Evolutionary conservation across 192 early-diverging fungal genomes (phyloP).

Genomic region (Funneliformis mosseae): DNA sequence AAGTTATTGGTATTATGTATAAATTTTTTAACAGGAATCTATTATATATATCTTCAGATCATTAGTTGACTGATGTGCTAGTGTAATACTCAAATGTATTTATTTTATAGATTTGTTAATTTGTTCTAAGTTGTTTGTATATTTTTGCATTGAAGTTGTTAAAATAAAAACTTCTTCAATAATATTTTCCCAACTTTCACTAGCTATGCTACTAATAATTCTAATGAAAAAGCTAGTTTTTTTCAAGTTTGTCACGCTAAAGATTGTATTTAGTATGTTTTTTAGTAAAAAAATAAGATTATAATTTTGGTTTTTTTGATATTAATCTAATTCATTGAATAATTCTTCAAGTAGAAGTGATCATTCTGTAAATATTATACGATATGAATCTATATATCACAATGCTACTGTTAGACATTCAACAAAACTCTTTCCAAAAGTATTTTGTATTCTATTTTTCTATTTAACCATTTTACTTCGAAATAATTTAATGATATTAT

Average conservation of each 20-base stretch:
- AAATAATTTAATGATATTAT: background rate
- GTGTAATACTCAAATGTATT: background rate
- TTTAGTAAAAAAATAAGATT: background rate
- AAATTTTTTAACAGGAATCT: background rate
- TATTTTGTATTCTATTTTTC: background rate
- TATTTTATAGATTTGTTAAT: background rate
- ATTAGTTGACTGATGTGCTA: background rate
- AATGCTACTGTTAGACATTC: background rate
- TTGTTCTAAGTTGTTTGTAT: background rate
- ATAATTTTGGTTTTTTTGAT: background rate
- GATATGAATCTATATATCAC: background rate
- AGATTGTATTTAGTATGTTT: background rate
- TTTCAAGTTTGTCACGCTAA: background rate
- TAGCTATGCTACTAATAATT: background rate
- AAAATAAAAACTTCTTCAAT: background rate
- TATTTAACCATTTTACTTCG: background rate
- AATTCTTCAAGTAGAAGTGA: background rate
- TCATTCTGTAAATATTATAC: background rate
- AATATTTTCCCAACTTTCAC: background rate
- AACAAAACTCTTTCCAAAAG: slow-evolving; percentile 7
- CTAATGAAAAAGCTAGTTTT: background rate
- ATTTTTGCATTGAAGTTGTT: background rate
- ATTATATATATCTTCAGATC: background rate
- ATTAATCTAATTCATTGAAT: background rate
- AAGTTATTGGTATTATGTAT: background rate